Evolutionary conservation across 352 stramenopile species (phyloP).

Genomic region (Pythium plurisporium): DNA sequence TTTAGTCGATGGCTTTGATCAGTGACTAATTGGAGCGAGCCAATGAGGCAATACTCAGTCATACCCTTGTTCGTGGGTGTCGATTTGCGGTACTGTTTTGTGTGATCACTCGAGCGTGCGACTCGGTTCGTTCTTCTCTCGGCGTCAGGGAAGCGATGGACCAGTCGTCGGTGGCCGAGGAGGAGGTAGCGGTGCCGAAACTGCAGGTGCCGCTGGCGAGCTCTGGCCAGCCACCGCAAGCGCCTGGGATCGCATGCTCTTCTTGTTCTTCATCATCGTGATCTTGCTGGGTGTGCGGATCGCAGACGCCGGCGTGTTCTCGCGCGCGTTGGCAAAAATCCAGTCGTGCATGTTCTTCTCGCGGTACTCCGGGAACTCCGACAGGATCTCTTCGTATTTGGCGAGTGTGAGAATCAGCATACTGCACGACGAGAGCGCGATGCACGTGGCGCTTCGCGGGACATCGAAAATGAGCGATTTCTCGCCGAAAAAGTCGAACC

Average conservation of each 20-base stretch:
- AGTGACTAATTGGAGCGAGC: no score
- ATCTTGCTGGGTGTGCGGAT: constrained; percentile 2
- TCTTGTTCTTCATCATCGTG: not conserved
- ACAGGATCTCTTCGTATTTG: constrained; percentile 39
- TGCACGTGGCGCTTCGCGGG: constrained; percentile 38
- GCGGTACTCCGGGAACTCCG: constrained; percentile 47
- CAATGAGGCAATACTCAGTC: no score
- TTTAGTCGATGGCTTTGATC: no score
- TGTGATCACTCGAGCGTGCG: no score
- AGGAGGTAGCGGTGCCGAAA: no score
- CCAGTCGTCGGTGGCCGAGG: no score
- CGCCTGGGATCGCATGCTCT: not conserved
- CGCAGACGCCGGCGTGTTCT: constrained; percentile 13
- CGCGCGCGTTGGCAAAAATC: constrained; percentile 28
- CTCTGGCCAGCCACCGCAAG: no score
- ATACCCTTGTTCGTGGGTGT: no score
- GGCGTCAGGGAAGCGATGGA: no score
- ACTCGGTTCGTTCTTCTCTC: no score
- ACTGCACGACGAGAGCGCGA: constrained; percentile 36
- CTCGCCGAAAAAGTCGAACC: constrained; percentile 45
- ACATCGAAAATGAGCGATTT: constrained; percentile 40
- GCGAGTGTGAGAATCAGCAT: constrained; percentile 43
- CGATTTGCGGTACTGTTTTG: no score
- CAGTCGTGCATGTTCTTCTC: constrained; percentile 43
- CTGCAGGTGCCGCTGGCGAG: no score